Conservation (phyloP, 2,329 filamentous ascomycete species). For the Bipolaris sorokiniana region DNA sequence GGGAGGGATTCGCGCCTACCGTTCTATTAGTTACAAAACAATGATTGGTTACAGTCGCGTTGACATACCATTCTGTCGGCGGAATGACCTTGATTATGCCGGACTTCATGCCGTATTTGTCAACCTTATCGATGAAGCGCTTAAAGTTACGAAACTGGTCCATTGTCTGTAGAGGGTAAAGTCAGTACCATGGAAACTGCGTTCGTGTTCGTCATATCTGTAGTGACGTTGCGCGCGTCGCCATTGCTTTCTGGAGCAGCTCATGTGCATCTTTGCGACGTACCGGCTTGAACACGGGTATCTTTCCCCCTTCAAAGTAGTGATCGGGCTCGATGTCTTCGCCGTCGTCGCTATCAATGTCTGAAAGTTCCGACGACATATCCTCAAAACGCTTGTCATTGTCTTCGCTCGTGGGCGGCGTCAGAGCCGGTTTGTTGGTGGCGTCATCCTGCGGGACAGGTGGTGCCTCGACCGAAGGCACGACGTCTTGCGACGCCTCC, state of each 20-base stretch:
- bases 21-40: constrained; percentile 18
- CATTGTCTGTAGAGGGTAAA: constrained; percentile 67
- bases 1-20: constrained; percentile 72
- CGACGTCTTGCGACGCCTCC: constrained; percentile 39
- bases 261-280: constrained; percentile 43
- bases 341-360: constrained; percentile 55
- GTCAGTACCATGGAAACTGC: constrained; percentile 24
- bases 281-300: constrained; percentile 91
- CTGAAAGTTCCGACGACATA: constrained; percentile 56
- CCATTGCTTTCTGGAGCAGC: not conserved
- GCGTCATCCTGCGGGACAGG: constrained; percentile 33
- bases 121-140: constrained; percentile 86
- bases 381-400: constrained; percentile 54
- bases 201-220: constrained; percentile 1
- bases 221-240: constrained; percentile 8
- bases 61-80: constrained; percentile 84
- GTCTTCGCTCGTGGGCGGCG: constrained; percentile 60
- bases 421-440: constrained; percentile 51
- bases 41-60: constrained; percentile 6
- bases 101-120: constrained; percentile 95
- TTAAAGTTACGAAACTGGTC: constrained; percentile 93
- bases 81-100: constrained; percentile 97
- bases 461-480: constrained; percentile 45
- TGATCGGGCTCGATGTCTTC: constrained; percentile 84
- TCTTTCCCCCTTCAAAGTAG: constrained; percentile 80